Base-by-base conservation (phyloP, 2,329 filamentous ascomycete genomes). In the Xylariaceae sp. region DNA sequence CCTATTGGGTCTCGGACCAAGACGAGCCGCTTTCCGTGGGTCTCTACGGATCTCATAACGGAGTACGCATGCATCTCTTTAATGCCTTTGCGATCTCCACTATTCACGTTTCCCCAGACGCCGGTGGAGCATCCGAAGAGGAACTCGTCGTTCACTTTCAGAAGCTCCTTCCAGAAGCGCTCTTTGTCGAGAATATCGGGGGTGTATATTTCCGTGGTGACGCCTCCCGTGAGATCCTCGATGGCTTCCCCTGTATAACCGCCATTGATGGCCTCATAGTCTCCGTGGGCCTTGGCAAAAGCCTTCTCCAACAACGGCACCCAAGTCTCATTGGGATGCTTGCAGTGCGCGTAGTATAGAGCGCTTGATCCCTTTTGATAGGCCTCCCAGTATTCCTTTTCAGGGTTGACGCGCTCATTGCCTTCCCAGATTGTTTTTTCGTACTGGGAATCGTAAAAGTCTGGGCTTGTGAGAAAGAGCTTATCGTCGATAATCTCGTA, bases 1-100 rank as follows among this genome's bases (percentile, higher is more conserved):
- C 90, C 90, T 90, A 89, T 94, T 0, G 90, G 90, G 66, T 94
- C 94, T 64, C 80, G 82, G 45, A 90, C 75, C 54, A 86, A 80
- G 2, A 91, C 76, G 1, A 92, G 76, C 1, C 87, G 81, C 34
- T 85, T 76, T 1, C 83, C 85, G 47, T 86, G 80, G 55, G 84
- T 76, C 63, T 88, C 86, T 11, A 81, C 75, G 1, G 80, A 78
- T 63, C 82, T 78, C 64, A 85, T 80, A 7, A 88, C 77, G 0
- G 82, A 83, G 66, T 87, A 87, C 2, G 83, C 83, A 63, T 87
- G 84, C 8, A 78, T 73, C 59, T 84, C 81, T 8, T 80, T 71
- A 56, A 87, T 84, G 4, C 84, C 84, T 57, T 83, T 81, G 35
- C 80, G 76, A 18, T 80, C 76, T 4, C 77, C 78, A 59, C 73